A percentile compares a stretch with the other conserved stretches of the same genome.
phyloP scores from a whole-genome alignment of 768 basidiomycete species.

The Leccinum pellstonianum region DNA sequence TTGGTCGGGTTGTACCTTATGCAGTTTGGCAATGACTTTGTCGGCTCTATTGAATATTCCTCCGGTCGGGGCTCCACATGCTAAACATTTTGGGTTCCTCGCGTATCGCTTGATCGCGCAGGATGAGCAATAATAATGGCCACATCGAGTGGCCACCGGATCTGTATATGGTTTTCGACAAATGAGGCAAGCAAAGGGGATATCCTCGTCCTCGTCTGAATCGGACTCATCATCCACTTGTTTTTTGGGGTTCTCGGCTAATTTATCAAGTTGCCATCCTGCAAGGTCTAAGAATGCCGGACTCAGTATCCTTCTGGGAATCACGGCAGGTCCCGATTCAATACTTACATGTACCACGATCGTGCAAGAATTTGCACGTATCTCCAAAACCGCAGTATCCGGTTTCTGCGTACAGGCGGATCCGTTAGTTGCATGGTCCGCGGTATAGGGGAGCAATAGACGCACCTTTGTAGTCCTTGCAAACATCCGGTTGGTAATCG shows the following conservation, averaged over 20 bases:
- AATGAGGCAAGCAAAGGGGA: constrained; percentile 98
- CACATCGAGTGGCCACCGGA: constrained; percentile 93
- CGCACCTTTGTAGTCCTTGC: constrained; percentile 98
- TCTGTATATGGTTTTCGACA: constrained; percentile 94
- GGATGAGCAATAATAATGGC: constrained; percentile 92
- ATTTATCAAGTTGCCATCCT: constrained; percentile 97
- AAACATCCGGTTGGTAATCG: constrained; percentile 99
- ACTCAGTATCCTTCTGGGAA: constrained; percentile 10
- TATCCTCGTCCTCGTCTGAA: constrained; percentile 77
- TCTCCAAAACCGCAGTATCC: constrained; percentile 99
- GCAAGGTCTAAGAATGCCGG: constrained; percentile 65
- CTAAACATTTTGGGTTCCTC: constrained; percentile 93
- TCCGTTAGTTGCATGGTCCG: constrained; percentile 19
- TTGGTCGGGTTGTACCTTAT: constrained; percentile 63
- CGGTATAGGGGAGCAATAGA: constrained; percentile 18
- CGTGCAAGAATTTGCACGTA: constrained; percentile 98
- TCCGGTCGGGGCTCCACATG: constrained; percentile 88
- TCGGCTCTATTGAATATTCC: constrained; percentile 97
- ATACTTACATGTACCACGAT: constrained; percentile 87
- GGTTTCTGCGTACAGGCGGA: constrained; percentile 62
- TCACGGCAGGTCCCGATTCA: neutral
- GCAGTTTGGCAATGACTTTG: constrained; percentile 86
- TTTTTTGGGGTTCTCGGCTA: constrained; percentile 74
- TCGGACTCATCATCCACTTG: constrained; percentile 55
- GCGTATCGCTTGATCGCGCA: constrained; percentile 95